Base-by-base conservation (phyloP, 768 basidiomycete species). In the Lactifluus piperatus region DNA sequence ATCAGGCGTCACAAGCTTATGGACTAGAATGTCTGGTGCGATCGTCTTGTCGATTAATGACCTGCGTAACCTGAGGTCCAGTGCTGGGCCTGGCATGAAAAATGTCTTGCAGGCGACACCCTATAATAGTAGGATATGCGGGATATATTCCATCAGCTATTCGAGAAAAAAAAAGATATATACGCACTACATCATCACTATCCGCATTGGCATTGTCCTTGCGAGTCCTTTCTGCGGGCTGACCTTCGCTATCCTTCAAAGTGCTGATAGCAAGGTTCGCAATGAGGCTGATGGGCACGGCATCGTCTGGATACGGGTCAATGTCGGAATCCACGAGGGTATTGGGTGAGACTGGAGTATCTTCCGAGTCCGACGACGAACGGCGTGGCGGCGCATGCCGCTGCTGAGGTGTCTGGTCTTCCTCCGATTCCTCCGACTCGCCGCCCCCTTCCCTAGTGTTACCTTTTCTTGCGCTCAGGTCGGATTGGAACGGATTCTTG, bases 41-140 rank as follows among this genome's bases (percentile, higher is more conserved):
- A 81, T 86, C 63, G 88, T 85, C 58, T 81, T 83, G 66, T 90
- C 88, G 47, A 91, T 89, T 66, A 90, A 70, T 27, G 78, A 76
- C 56, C 85, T 85, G 9, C 89, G 80, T 51, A 86, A 82, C 18
- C 72, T 77, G 44, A 91, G 79, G 67, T 91, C 80, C 50, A 81
- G 84, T 0, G 88, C 84, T 20, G 88, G 88, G 9, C 88, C 88
- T 49, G 89, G 89, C 78, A 81, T 77, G 73, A 91, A 92, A 67
- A 85, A 92, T 51, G 78, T 81, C 67, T 82, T 85, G 69, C 87
- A 90, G 32, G 90, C 90, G 22, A 91, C 84, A 22, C 90, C 89
- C 85, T 88, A 67, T 41, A 24, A 9, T 58, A 50, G 51, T 46
- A 54, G 13, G 20, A 24, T 29, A 16, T 9, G 29, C 22, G 11